Conservation (phyloP, 2,329 filamentous ascomycete species). For the Bisporella sp. region DNA sequence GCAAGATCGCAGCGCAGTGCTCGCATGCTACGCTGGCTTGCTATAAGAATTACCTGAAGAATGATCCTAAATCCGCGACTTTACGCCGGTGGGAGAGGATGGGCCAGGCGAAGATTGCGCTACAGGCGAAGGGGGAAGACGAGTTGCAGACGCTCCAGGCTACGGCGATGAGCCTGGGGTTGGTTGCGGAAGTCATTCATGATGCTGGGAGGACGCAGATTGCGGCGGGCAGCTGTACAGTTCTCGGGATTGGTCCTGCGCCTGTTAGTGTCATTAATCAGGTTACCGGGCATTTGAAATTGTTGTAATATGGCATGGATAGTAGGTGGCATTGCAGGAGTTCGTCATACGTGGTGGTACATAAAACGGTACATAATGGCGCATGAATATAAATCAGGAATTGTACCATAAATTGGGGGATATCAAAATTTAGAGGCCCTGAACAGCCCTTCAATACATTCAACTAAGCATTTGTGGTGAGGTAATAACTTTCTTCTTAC, state of each 20-base stretch:
- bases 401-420: too few relatives aligned
- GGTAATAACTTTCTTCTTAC: too few relatives aligned
- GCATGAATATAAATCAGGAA: too few relatives aligned
- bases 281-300: constrained; percentile 78
- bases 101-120: constrained; percentile 89
- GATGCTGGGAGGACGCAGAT: constrained; percentile 98
- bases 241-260: constrained; percentile 75
- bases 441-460: too few relatives aligned
- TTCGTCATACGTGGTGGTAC: not conserved
- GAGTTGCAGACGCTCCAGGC: constrained; percentile 69
- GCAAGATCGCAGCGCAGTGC: constrained; percentile 95
- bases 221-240: constrained; percentile 84
- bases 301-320: constrained; percentile 47
- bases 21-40: constrained; percentile 95
- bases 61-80: constrained; percentile 49
- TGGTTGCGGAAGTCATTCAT: constrained; percentile 84
- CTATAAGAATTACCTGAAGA: constrained; percentile 73
- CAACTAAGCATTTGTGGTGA: too few relatives aligned
- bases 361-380: too few relatives aligned
- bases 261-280: constrained; percentile 82
- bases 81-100: constrained; percentile 77
- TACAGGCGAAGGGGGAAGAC: constrained; percentile 83
- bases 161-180: constrained; percentile 72
- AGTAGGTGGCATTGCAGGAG: not conserved
- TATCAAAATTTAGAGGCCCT: too few relatives aligned